A percentile compares a stretch with the other conserved stretches of the same genome.
Conservation (phyloP, 129 eudicot species). For the sunflower (Helianthus annuus) region DNA sequence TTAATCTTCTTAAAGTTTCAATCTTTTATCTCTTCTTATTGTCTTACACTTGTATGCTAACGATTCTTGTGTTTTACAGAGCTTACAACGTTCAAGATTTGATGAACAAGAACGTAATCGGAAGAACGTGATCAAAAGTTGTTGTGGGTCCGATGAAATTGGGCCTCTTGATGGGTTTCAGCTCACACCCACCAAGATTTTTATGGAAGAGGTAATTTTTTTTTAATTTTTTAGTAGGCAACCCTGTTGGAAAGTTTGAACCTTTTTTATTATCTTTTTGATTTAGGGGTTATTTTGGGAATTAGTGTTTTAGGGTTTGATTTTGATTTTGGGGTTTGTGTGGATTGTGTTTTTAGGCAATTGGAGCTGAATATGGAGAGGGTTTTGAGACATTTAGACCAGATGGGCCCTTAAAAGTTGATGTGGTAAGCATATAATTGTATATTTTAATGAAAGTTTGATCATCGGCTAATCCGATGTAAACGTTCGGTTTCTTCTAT, state of each 20-base stretch:
- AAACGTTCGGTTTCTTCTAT: background rate
- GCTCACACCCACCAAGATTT: slow-evolving; percentile 53
- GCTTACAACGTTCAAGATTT: slow-evolving; percentile 42
- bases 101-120: slow-evolving; percentile 33
- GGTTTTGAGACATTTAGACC: slow-evolving; percentile 95
- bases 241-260: background rate
- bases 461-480: slow-evolving; percentile 1
- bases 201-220: slow-evolving; percentile 69
- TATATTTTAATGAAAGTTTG: background rate
- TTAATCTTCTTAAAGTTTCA: slow-evolving; percentile 10
- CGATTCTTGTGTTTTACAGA: slow-evolving; percentile 30
- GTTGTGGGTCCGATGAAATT: slow-evolving; percentile 56
- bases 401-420: slow-evolving; percentile 91
- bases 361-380: slow-evolving; percentile 99
- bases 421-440: slow-evolving; percentile 62
- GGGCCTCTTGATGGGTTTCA: slow-evolving; percentile 53
- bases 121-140: slow-evolving; percentile 39
- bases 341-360: slow-evolving; percentile 47
- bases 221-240: background rate
- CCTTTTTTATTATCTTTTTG: background rate
- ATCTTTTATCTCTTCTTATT: background rate
- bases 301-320: background rate
- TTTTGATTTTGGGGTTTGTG: background rate
- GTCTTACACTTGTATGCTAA: background rate
- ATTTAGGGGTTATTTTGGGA: background rate